These are phyloP conservation scores for Chaetomium sp. DNA, from an alignment of 2,329 filamentous ascomycete genomes.

Conservation along the genomic window DNA sequence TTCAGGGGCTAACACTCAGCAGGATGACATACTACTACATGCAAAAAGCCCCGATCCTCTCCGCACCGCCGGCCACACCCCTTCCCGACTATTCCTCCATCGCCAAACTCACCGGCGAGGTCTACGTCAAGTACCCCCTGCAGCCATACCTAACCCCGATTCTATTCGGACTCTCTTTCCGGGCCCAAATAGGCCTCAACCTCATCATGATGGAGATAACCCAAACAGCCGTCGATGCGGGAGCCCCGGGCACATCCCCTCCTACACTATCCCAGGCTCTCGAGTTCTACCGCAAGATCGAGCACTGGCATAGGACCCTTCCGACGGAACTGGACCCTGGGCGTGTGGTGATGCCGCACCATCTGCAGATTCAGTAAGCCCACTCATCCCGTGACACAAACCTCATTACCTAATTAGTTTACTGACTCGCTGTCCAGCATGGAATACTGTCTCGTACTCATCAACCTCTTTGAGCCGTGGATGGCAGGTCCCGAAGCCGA, in stretches of 20 bases:
- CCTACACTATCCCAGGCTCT: neutral
- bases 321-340: neutral
- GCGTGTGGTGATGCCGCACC: constrained; percentile 1
- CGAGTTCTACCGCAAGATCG: neutral
- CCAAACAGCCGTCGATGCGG: neutral
- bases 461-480: constrained; percentile 8
- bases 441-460: constrained; percentile 4
- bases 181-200: neutral
- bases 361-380: constrained; percentile 4
- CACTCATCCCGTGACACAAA: no score
- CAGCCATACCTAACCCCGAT: neutral
- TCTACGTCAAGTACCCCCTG: constrained; percentile 1
- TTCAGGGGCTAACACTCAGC: neutral
- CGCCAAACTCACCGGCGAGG: constrained; percentile 1
- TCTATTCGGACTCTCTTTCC: neutral
- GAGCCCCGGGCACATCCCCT: neutral
- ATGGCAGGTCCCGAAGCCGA: neutral
- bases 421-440: neutral
- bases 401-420: neutral
- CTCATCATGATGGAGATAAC: constrained; percentile 3
- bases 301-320: neutral
- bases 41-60: neutral
- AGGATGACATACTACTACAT: constrained; percentile 1
- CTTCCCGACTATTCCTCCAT: neutral
- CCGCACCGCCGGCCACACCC: neutral